phyloP scores from a whole-genome alignment of 805 yeast genomes.

The Candida ponderosae region DNA sequence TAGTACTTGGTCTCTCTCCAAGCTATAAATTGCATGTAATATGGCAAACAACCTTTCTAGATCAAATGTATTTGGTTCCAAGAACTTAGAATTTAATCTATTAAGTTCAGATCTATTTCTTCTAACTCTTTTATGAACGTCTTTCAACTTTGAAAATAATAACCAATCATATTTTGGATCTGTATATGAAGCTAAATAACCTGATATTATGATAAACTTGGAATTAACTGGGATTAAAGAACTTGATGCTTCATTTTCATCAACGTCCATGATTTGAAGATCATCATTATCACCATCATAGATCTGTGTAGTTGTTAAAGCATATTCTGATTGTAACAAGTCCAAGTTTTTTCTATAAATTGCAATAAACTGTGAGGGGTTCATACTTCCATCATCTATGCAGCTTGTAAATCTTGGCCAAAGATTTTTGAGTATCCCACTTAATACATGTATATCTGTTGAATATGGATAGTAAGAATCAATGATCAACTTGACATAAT shows the following conservation, averaged over 20 bases:
- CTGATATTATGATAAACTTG: slow-evolving; percentile 69
- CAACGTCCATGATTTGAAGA: not conserved
- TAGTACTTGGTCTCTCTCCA: slow-evolving; percentile 25
- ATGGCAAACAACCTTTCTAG: slow-evolving; percentile 78
- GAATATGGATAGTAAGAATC: slow-evolving; percentile 18
- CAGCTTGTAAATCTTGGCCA: slow-evolving; percentile 18
- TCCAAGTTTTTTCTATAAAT: slow-evolving; percentile 22
- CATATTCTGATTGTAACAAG: slow-evolving; percentile 26
- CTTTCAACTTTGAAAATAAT: slow-evolving; percentile 58
- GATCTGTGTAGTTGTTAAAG: slow-evolving; percentile 12
- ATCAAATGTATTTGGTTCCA: slow-evolving; percentile 69
- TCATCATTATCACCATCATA: slow-evolving; percentile 6
- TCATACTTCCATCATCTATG: slow-evolving; percentile 6
- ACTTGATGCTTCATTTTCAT: slow-evolving; percentile 4
- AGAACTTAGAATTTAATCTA: slow-evolving; percentile 46
- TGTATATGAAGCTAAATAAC: slow-evolving; percentile 75
- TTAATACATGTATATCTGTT: slow-evolving; percentile 10
- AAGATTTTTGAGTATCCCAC: slow-evolving; percentile 10
- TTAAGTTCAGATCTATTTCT: slow-evolving; percentile 31
- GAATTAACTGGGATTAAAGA: slow-evolving; percentile 52
- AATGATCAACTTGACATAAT: slow-evolving; percentile 15
- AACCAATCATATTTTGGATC: slow-evolving; percentile 63
- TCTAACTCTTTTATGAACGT: slow-evolving; percentile 29
- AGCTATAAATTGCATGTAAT: slow-evolving; percentile 57
- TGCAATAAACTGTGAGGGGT: slow-evolving; percentile 12